Evolutionary conservation across 495 filamentous ascomycete genomes (phyloP).

Genomic region (Penicillium canescens): DNA sequence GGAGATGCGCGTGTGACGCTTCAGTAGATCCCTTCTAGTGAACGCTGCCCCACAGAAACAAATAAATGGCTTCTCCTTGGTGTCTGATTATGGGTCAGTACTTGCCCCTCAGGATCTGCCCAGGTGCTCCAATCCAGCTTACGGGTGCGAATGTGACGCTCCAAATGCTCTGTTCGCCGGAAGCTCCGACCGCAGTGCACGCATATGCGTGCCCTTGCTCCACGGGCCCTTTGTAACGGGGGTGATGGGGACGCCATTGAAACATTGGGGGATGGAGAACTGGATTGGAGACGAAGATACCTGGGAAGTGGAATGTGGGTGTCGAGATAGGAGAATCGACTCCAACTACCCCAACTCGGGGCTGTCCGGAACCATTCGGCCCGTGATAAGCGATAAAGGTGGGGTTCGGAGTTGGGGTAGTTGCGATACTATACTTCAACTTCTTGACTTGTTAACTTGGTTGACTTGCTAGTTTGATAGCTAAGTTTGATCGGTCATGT

Average conservation of each 20-base stretch:
- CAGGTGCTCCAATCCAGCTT: conserved; percentile 28
- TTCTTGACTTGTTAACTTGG: too few species aligned
- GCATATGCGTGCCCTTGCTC: conserved; percentile 40
- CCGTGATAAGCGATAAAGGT: conserved; percentile 12
- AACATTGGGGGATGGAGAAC: conserved; percentile 30
- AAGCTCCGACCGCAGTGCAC: conserved; percentile 43
- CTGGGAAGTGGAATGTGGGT: conserved; percentile 12
- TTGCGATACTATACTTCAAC: too few species aligned
- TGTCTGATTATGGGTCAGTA: conserved; percentile 38
- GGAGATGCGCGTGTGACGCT: conserved; percentile 50
- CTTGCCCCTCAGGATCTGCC: conserved; percentile 16
- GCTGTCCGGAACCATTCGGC: conserved; percentile 1
- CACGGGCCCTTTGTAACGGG: conserved; percentile 27
- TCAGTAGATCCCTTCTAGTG: conserved; percentile 54
- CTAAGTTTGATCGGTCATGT: neutral
- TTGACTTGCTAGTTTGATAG: too few species aligned
- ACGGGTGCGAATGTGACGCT: conserved; percentile 57
- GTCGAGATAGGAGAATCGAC: conserved; percentile 7
- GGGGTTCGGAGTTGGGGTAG: neutral
- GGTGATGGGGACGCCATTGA: conserved; percentile 38
- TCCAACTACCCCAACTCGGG: conserved; percentile 11
- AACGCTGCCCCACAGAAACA: conserved; percentile 56
- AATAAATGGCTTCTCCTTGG: conserved; percentile 55
- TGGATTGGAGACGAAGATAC: conserved; percentile 21
- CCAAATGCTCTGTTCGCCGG: conserved; percentile 49